Conservation (phyloP, 352 stramenopile genomes). For the Thraustochytrium sp. region DNA sequence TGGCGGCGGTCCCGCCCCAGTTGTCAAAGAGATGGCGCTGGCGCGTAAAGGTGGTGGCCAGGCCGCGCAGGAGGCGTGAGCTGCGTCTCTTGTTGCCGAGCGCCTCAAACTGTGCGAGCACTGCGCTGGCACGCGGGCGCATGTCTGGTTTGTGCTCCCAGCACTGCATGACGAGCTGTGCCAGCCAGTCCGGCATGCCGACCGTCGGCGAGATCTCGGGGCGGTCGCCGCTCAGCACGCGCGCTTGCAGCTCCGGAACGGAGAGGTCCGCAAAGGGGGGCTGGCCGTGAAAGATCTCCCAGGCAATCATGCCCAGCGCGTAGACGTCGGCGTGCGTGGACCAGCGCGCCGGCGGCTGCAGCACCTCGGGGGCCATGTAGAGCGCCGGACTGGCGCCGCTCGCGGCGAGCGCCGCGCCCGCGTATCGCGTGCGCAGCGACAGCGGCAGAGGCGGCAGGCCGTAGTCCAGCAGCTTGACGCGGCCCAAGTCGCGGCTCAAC, state of each 20-base stretch:
- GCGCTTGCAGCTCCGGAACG: background rate
- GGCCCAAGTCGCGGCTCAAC: conserved; percentile 48
- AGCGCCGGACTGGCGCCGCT: background rate
- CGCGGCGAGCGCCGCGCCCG: background rate
- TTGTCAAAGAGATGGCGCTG: background rate
- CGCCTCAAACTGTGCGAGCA: background rate
- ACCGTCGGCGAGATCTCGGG: background rate
- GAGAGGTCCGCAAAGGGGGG: background rate
- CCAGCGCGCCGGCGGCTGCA: background rate
- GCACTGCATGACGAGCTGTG: background rate
- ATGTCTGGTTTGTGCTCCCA: background rate
- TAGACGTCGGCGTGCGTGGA: background rate
- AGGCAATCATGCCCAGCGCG: background rate
- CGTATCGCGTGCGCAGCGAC: no score
- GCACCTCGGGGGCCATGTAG: conserved; percentile 6
- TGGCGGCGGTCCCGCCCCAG: background rate
- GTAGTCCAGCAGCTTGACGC: background rate
- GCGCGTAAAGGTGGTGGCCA: background rate
- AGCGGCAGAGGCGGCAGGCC: no score
- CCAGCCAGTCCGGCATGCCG: background rate
- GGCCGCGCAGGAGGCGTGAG: background rate
- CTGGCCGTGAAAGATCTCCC: background rate
- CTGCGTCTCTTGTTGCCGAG: background rate
- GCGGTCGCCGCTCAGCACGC: background rate
- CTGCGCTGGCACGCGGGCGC: background rate